Evolutionary conservation across 163 green algal genomes (phyloP), one percentile per base, ranked within the genome.

Genomic region (Chloromonas sp.): DNA sequence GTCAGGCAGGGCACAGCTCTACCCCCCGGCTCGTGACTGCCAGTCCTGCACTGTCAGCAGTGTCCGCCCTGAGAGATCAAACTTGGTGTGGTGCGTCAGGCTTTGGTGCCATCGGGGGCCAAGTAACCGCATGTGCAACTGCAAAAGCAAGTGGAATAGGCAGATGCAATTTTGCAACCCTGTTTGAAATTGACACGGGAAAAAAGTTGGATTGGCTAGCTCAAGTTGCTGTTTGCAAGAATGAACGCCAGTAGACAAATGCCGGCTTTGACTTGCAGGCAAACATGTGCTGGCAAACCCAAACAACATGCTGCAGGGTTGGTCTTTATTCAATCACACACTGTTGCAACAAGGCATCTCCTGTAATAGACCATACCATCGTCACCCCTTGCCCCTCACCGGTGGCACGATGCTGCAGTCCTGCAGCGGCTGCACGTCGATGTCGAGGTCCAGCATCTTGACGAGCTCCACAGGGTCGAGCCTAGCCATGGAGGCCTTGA

Each of bases 1-100:
- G 36, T 36, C 36, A 36, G 36, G 36, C 36, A 36, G 36, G 36
- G 36, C 36, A 5, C 66, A 11, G 66, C 66, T 5, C 66, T 11
- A 74, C 5, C 66, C 66, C 11, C 11, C 66, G 11, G 66, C 5
- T 74, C 5, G 5, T 74, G 5, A 11, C 36, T 90, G 92, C 83
- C 90, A 93, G 81, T 93, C 90, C 14, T 82, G 83, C 36, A 93
- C 83, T 0, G 86, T 88, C 11, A 93, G 79, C 60, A 88, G 78
- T 57, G 84, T 89, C 15, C 87, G 86, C 2, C 84, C 85, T 3
- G 84, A 59, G 0, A 93, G 79, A 59, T 91, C 90, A 81, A 79
- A 13, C 59, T 70, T 3, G 0, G 82, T n/a, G n/a, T 82, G 84
- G 60, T 70, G 14, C n/a, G 81, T 85, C 58, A 86, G 86, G 81